Percentiles rank a stretch among this genome's conserved stretches.
Evolutionary conservation across 805 yeast genomes (phyloP).

Genomic region (Scheffersomyces lignosus): DNA sequence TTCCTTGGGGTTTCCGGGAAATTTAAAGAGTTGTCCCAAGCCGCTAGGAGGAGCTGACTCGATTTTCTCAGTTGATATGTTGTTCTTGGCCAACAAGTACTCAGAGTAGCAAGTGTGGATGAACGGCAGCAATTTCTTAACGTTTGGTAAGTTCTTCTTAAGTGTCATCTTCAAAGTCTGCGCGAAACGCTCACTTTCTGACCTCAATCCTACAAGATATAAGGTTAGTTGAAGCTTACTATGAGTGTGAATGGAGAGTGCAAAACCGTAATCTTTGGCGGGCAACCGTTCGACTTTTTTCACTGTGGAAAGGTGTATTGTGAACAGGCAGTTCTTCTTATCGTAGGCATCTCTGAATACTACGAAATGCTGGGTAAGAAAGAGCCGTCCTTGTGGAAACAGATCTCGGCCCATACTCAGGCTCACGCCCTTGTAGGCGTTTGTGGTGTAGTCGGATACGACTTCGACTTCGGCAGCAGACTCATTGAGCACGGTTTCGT

Average conservation of each 20-base stretch:
- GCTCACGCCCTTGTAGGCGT: conserved; percentile 18
- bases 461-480: conserved; percentile 58
- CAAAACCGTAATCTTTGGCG: conserved; percentile 71
- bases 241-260: conserved; percentile 68
- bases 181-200: conserved; percentile 81
- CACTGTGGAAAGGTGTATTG: conserved; percentile 72
- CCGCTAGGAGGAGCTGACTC: conserved; percentile 75
- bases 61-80: conserved; percentile 41
- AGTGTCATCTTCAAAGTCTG: conserved; percentile 60
- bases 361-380: conserved; percentile 71
- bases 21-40: conserved; percentile 77
- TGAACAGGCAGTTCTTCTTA: conserved; percentile 63
- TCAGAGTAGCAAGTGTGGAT: conserved; percentile 81
- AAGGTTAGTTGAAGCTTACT: conserved; percentile 62
- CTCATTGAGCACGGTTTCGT: conserved; percentile 65
- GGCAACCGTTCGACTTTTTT: conserved; percentile 87
- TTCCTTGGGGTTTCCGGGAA: conserved; percentile 84
- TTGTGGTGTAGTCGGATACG: conserved; percentile 24
- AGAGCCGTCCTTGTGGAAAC: conserved; percentile 63
- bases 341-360: conserved; percentile 75
- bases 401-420: conserved; percentile 1
- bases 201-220: conserved; percentile 75
- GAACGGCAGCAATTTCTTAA: conserved; percentile 63
- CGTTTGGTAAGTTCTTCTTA: conserved; percentile 61
- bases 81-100: conserved; percentile 65